Evolutionary conservation across 192 early-diverging fungal species (phyloP).

Genomic region (Polychytrium aggregatum): DNA sequence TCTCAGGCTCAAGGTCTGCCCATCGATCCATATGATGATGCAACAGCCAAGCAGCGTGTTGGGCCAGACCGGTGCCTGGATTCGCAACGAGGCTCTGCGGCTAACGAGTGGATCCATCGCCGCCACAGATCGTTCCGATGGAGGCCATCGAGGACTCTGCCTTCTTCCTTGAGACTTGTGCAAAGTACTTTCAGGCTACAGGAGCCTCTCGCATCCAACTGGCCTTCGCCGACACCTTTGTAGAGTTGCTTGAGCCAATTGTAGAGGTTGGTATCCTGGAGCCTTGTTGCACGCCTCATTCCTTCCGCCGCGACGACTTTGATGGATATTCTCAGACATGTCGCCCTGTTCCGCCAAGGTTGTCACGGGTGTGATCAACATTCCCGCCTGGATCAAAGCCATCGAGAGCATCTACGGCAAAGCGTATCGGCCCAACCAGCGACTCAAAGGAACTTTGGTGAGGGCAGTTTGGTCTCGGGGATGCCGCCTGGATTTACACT

Average conservation of each 20-base stretch:
- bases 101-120: too few species aligned
- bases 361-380: constrained; percentile 85
- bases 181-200: constrained; percentile 76
- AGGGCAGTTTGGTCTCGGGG: too few species aligned
- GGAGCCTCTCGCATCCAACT: constrained; percentile 68
- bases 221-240: constrained; percentile 84
- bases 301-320: constrained; percentile 17
- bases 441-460: too few species aligned
- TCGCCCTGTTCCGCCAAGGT: constrained; percentile 28
- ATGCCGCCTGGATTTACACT: too few species aligned
- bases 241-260: constrained; percentile 81
- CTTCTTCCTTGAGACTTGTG: constrained; percentile 84
- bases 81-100: too few species aligned
- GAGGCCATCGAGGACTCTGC: constrained; percentile 87
- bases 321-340: background rate
- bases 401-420: constrained; percentile 84
- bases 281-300: too few species aligned
- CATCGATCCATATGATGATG: too few species aligned
- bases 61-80: too few species aligned
- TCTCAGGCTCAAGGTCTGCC: constrained; percentile 67
- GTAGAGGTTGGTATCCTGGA: too few species aligned
- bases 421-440: too few species aligned
- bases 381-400: constrained; percentile 85
- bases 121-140: constrained; percentile 73
- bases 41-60: too few species aligned